Conservation (phyloP, 2,329 filamentous ascomycete species). For the Aspergillus ibericus region DNA sequence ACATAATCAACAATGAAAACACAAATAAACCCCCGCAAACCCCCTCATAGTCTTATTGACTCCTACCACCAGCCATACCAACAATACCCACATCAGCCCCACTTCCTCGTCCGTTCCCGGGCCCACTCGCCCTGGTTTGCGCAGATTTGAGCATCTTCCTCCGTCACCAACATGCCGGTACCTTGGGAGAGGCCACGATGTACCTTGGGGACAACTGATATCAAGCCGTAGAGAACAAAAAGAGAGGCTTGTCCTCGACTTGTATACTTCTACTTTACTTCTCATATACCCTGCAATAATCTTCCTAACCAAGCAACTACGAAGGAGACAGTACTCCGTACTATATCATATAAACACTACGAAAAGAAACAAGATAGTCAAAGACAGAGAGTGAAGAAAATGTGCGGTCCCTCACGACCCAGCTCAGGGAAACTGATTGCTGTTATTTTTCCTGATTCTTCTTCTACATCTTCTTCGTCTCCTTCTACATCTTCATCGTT, state of each 20-base stretch:
- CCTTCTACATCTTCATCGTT: too few species aligned
- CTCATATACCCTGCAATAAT: neutral
- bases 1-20: neutral
- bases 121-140: constrained; percentile 13
- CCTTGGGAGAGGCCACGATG: constrained; percentile 12
- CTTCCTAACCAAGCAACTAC: too few species aligned
- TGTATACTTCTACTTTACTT: too few species aligned
- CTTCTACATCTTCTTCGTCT: neutral
- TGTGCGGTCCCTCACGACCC: constrained; percentile 52
- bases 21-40: neutral
- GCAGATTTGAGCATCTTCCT: constrained; percentile 26
- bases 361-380: neutral
- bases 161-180: neutral
- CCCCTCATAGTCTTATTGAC: neutral
- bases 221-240: neutral
- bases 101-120: neutral
- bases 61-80: too few species aligned
- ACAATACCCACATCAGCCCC: neutral
- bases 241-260: too few species aligned
- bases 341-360: too few species aligned
- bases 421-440: constrained; percentile 44
- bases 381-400: constrained; percentile 39
- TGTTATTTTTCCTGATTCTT: constrained; percentile 30
- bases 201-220: neutral
- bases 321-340: too few species aligned